Conservation (phyloP, 1,284 basidiomycete genomes). For the Cryptococcus maquisensis region DNA sequence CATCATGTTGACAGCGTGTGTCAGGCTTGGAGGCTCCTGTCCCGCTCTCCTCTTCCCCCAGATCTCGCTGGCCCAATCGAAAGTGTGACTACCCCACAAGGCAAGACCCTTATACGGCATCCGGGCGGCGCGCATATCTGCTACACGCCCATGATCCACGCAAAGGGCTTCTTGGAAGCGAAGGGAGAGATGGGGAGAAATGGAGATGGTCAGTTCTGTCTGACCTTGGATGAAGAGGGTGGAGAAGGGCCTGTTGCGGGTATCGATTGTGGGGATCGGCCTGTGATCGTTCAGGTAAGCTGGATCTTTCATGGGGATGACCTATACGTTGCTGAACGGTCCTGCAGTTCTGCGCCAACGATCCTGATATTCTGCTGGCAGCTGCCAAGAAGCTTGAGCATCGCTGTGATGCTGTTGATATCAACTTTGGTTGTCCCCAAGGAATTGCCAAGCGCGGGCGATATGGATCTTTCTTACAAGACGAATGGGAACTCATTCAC, state of each 20-base stretch:
- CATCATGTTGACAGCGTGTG: not conserved
- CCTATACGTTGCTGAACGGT: not conserved
- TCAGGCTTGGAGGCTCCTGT: slow-evolving; percentile 86
- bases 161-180: slow-evolving; percentile 70
- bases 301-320: not conserved
- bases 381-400: slow-evolving; percentile 70
- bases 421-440: slow-evolving; percentile 95
- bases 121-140: slow-evolving; percentile 59
- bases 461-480: slow-evolving; percentile 89
- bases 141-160: slow-evolving; percentile 98
- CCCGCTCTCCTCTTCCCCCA: slow-evolving; percentile 66
- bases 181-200: slow-evolving; percentile 22
- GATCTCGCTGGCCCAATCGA: slow-evolving; percentile 23
- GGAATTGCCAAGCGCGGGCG: slow-evolving; percentile 83
- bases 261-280: slow-evolving; percentile 60
- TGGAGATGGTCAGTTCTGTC: slow-evolving; percentile 63
- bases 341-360: slow-evolving; percentile 77
- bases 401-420: slow-evolving; percentile 84
- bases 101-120: slow-evolving; percentile 22
- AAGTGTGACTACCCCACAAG: slow-evolving; percentile 17
- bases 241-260: slow-evolving; percentile 36
- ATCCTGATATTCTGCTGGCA: slow-evolving; percentile 69
- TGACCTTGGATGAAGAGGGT: slow-evolving; percentile 53
- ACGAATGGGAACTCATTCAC: slow-evolving; percentile 86
- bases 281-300: slow-evolving; percentile 72